Evolutionary conservation across 2,329 filamentous ascomycete species (phyloP).

Genomic region (Microdochium nivale): DNA sequence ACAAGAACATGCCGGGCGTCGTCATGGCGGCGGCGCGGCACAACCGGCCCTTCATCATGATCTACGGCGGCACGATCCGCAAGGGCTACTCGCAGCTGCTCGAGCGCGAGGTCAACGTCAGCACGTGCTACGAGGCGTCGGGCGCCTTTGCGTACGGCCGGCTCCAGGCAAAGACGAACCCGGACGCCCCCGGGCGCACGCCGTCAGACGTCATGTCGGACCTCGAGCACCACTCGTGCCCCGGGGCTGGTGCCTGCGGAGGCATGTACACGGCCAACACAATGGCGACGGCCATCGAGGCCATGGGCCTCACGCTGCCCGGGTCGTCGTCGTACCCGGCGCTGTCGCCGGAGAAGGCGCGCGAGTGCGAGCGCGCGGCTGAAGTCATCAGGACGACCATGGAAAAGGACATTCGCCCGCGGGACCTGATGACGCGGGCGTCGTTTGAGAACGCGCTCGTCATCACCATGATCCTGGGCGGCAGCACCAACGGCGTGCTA

Average conservation of each 20-base stretch:
- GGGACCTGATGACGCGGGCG: constrained; percentile 69
- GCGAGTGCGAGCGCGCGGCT: constrained; percentile 76
- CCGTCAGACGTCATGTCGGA: constrained; percentile 77
- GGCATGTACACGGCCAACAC: constrained; percentile 95
- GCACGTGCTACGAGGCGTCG: constrained; percentile 78
- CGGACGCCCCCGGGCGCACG: constrained; percentile 54
- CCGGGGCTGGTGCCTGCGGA: constrained; percentile 64
- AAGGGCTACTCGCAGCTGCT: constrained; percentile 76
- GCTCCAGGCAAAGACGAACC: constrained; percentile 59
- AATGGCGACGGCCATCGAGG: constrained; percentile 85
- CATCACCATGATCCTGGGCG: constrained; percentile 86
- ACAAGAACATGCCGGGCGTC: constrained; percentile 96
- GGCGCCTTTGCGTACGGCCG: constrained; percentile 75
- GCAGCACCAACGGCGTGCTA: constrained; percentile 80
- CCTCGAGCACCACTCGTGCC: constrained; percentile 71
- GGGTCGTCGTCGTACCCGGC: constrained; percentile 81
- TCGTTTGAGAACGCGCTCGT: constrained; percentile 85
- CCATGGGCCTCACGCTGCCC: constrained; percentile 74
- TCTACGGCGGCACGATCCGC: constrained; percentile 87
- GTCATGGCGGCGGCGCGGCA: constrained; percentile 86
- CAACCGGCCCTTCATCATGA: constrained; percentile 89
- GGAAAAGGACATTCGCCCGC: constrained; percentile 73
- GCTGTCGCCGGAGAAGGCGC: constrained; percentile 70
- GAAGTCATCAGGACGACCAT: constrained; percentile 72
- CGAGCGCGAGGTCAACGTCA: constrained; percentile 76